Evolutionary conservation across 192 early-diverging fungal genomes (phyloP).

Genomic region (Phycomyces nitens): DNA sequence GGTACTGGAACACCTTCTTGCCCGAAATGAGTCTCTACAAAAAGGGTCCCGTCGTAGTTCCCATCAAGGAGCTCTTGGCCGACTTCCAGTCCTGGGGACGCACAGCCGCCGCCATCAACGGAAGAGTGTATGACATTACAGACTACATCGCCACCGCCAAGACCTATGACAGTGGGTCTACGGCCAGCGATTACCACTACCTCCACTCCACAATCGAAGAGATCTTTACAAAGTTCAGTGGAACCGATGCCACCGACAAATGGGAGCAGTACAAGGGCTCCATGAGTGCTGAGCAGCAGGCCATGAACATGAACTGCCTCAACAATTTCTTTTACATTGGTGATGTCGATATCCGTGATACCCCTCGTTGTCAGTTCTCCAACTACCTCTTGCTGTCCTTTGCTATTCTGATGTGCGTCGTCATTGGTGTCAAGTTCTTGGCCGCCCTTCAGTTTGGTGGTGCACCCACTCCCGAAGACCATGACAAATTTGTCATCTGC

Average conservation of each 20-base stretch:
- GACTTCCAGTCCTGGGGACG: constrained; percentile 42
- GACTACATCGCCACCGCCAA: constrained; percentile 52
- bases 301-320: constrained; percentile 50
- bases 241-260: constrained; percentile 46
- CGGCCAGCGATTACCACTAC: constrained; percentile 42
- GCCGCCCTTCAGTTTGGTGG: constrained; percentile 74
- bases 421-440: constrained; percentile 76
- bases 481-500: constrained; percentile 95
- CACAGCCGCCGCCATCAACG: constrained; percentile 51
- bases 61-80: constrained; percentile 50
- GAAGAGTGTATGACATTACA: constrained; percentile 66
- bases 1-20: constrained; percentile 36
- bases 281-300: constrained; percentile 20
- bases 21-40: constrained; percentile 49
- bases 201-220: constrained; percentile 32
- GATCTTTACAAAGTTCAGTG: constrained; percentile 42
- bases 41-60: constrained; percentile 67
- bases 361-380: constrained; percentile 52
- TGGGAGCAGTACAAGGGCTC: constrained; percentile 32
- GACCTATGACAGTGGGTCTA: constrained; percentile 38
- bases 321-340: constrained; percentile 66
- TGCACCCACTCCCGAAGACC: constrained; percentile 75
- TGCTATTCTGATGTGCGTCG: constrained; percentile 63
- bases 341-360: constrained; percentile 57
- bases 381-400: constrained; percentile 65